Evolutionary conservation across 2,329 filamentous ascomycete genomes (phyloP).

Genomic region (Pezicula neosporulosa): DNA sequence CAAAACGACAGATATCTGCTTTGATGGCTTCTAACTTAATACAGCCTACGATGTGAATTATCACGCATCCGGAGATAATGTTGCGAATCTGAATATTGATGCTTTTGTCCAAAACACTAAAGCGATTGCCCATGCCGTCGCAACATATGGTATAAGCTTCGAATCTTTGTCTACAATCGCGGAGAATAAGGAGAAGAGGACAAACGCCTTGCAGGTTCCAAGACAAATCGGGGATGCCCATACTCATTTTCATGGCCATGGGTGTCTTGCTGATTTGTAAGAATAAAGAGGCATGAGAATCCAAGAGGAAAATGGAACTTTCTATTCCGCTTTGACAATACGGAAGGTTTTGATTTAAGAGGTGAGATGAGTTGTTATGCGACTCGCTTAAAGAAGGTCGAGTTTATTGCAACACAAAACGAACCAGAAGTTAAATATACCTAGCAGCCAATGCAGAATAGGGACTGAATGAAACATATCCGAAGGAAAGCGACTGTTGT

Average conservation of each 20-base stretch:
- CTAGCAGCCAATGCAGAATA: no score
- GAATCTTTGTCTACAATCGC: constrained; percentile 2
- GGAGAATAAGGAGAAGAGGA: constrained; percentile 3
- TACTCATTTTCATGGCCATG: background rate
- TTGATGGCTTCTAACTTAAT: background rate
- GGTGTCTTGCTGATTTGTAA: background rate
- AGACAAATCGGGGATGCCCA: background rate
- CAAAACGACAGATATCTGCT: background rate
- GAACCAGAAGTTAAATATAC: no score
- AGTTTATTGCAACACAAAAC: no score
- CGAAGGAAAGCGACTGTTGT: no score
- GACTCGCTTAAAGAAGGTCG: no score
- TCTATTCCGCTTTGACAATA: no score
- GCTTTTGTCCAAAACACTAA: constrained; percentile 59
- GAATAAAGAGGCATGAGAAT: background rate
- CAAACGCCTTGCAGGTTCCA: background rate
- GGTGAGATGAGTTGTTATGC: no score
- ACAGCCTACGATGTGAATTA: constrained; percentile 52
- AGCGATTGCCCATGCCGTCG: constrained; percentile 30
- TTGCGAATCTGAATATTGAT: constrained; percentile 51
- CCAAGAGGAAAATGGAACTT: no score
- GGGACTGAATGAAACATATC: no score
- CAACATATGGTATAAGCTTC: constrained; percentile 10
- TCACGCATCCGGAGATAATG: constrained; percentile 56
- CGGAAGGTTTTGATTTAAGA: no score